A percentile compares a stretch with the other conserved stretches of the same genome.
Evolutionary conservation across 176 grass and related monocot species (phyloP).

Genomic region (Microstegium vimineum): DNA sequence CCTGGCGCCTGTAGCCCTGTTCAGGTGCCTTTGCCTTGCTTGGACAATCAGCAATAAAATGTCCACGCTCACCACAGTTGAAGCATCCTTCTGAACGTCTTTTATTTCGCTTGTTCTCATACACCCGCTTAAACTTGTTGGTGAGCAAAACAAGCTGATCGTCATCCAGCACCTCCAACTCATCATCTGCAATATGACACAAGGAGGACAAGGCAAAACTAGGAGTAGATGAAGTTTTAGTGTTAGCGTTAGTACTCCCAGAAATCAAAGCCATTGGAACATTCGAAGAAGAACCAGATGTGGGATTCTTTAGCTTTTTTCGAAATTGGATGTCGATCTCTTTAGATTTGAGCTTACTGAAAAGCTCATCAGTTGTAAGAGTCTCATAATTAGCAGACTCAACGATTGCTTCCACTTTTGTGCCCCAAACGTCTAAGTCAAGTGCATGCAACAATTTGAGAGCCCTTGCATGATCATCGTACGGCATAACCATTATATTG

Average conservation of each 20-base stretch:
- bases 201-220: background rate
- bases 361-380: background rate
- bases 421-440: background rate
- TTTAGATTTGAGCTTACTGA: constrained; percentile 3
- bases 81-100: background rate
- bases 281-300: background rate
- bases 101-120: background rate
- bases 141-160: background rate
- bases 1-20: background rate
- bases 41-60: background rate
- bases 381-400: background rate
- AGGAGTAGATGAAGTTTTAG: background rate
- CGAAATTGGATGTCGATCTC: background rate
- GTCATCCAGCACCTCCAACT: background rate
- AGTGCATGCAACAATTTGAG: background rate
- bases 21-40: background rate
- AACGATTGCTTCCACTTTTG: background rate
- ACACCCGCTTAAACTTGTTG: background rate
- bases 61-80: background rate
- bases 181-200: background rate
- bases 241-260: background rate
- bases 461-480: background rate
- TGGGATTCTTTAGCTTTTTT: background rate
- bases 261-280: background rate
- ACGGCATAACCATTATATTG: background rate